phyloP scores from a whole-genome alignment of 345 rosid genomes.

The Heritiera littoralis region DNA sequence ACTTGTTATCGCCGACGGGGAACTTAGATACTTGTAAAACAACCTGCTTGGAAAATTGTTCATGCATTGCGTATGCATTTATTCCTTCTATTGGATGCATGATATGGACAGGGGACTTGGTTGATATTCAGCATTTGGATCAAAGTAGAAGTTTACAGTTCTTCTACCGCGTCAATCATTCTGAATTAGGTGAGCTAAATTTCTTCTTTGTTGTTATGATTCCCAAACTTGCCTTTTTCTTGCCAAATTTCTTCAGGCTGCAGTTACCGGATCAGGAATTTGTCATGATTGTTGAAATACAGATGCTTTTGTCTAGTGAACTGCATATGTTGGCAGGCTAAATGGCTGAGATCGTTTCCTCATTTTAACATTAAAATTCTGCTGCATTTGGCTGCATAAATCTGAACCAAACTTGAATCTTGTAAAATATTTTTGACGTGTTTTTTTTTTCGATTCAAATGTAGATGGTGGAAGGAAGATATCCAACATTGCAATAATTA shows the following conservation, averaged over 20 bases:
- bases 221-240: background rate
- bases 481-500: slow-evolving; percentile 41
- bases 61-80: slow-evolving; percentile 58
- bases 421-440: background rate
- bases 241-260: background rate
- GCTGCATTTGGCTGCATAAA: background rate
- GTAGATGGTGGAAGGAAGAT: slow-evolving; percentile 37
- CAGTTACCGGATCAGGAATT: background rate
- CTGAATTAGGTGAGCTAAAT: slow-evolving; percentile 52
- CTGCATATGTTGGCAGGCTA: background rate
- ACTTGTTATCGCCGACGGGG: slow-evolving; percentile 20
- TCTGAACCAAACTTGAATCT: background rate
- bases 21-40: slow-evolving; percentile 35
- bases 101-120: slow-evolving; percentile 55
- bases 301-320: background rate
- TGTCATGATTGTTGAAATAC: background rate
- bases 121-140: slow-evolving; percentile 51
- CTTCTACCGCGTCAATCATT: slow-evolving; percentile 53
- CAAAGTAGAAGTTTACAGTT: slow-evolving; percentile 30
- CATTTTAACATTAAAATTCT: background rate
- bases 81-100: slow-evolving; percentile 52
- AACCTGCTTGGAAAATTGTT: slow-evolving; percentile 52
- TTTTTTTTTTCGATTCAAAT: background rate
- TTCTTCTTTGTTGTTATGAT: background rate
- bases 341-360: background rate